Base-by-base conservation (phyloP, 306 rosid species). In the Glycine latifolia region DNA sequence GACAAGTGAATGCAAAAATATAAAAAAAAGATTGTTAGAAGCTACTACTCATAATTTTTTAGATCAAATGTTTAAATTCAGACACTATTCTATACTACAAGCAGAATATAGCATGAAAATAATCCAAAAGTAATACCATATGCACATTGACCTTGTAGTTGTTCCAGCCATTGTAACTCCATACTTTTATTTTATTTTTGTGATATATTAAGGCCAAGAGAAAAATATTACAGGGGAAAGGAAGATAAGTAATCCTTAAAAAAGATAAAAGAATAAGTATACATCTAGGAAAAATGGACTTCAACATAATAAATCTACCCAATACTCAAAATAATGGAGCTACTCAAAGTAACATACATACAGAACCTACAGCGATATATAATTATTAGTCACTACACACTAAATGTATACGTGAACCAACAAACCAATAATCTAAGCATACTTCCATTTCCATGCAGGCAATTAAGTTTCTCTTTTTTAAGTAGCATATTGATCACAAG, bases 1-100 rank as follows among this genome's bases (percentile, higher is more conserved):
- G 16, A 81, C 81, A 81, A 72, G 52, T 20, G 14, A 65, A 67
- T 41, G 66, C 5, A 55, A 60, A 81, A 76, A 59, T 37, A 66
- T 14, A 54, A 56, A 71, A 56, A 71, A 71, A 68, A 50, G 67
- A 86, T 43, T 59, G n/a, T 80, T 48, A 69, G 77, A 83, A 87
- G 78, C 75, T 39, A 75, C 47, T 60, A 14, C 12, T 75, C 16
- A 39, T 68, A n/a, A 60, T 44, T 48, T 75, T 46, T 16, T 11
- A 8, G 37, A 78, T 43, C 9, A 20, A 77, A 44, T 3, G 44
- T 79, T 20, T 68, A 33, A 74, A 67, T 14, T 7, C 13, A 39
- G 71, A 73, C 7, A 47, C 65, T 73, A 26, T 74, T 55, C 50
- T 33, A 49, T 15, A 67, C 15, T 59, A 70, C 37, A 54, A 37